These are phyloP conservation scores for Alternaria longipes DNA, from an alignment of 2,329 filamentous ascomycete genomes.

Conservation along the genomic window DNA sequence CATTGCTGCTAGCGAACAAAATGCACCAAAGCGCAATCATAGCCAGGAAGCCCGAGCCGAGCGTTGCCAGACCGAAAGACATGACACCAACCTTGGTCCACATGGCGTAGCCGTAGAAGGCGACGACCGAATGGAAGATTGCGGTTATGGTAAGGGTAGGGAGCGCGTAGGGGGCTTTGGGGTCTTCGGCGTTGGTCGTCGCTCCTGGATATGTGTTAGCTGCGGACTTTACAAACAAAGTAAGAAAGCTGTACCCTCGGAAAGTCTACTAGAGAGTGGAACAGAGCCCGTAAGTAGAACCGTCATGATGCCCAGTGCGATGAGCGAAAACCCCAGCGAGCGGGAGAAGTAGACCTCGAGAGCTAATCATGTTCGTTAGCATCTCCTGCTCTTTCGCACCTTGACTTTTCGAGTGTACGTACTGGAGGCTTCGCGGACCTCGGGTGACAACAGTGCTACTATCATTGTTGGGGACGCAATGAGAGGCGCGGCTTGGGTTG, in stretches of 20 bases:
- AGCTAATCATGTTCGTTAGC: constrained; percentile 48
- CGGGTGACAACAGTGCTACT: constrained; percentile 65
- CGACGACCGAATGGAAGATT: constrained; percentile 68
- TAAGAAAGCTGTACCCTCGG: constrained; percentile 35
- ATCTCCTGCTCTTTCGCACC: too few species aligned
- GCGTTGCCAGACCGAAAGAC: constrained; percentile 68
- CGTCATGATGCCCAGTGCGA: constrained; percentile 70
- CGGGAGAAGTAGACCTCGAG: constrained; percentile 79
- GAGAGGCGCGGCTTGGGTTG: constrained; percentile 61
- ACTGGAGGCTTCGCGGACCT: constrained; percentile 65
- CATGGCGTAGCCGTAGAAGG: constrained; percentile 70
- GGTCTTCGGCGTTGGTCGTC: constrained; percentile 47
- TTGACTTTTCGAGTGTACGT: constrained; percentile 29
- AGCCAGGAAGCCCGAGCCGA: constrained; percentile 66
- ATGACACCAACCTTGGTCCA: constrained; percentile 66
- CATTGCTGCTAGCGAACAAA: constrained; percentile 65
- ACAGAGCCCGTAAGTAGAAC: constrained; percentile 75
- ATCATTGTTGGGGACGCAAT: constrained; percentile 69
- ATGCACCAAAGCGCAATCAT: constrained; percentile 72
- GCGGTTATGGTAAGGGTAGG: constrained; percentile 73
- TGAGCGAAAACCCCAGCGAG: constrained; percentile 72
- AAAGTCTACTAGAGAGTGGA: constrained; percentile 66
- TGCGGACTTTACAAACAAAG: neutral
- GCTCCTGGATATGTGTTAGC: constrained; percentile 33
- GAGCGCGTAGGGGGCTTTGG: constrained; percentile 61